These are phyloP conservation scores for Golubevia sp. DNA, from an alignment of 1,284 basidiomycete species.

Conservation along the genomic window DNA sequence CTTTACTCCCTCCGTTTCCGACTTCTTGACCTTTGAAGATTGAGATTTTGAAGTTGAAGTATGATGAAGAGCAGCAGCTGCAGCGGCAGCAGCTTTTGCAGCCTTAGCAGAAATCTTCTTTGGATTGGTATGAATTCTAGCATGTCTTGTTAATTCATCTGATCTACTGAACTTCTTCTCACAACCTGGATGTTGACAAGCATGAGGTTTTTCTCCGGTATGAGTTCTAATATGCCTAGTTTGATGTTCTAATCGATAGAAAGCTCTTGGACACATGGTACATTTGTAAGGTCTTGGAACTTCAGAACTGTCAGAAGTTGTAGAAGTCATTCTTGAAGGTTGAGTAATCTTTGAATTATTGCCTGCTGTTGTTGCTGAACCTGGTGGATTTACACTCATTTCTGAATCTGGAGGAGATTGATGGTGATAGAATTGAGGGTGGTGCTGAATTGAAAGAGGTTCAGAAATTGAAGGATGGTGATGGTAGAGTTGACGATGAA, in stretches of 20 bases:
- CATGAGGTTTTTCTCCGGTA: slow-evolving; percentile 96
- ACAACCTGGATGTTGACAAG: slow-evolving; percentile 79
- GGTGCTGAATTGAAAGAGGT: no score
- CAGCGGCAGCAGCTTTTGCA: slow-evolving; percentile 6
- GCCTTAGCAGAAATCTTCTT: slow-evolving; percentile 18
- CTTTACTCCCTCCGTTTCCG: not conserved
- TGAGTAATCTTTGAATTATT: no score
- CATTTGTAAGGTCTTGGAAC: slow-evolving; percentile 60
- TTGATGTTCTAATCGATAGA: slow-evolving; percentile 66
- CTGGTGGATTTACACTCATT: no score
- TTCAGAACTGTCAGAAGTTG: slow-evolving; percentile 44
- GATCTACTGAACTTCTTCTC: slow-evolving; percentile 58
- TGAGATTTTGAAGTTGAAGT: slow-evolving; percentile 1
- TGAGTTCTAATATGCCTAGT: slow-evolving; percentile 97
- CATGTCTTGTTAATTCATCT: slow-evolving; percentile 57
- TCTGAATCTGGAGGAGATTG: no score
- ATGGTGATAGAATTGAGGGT: no score
- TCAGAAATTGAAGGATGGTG: no score
- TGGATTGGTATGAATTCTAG: slow-evolving; percentile 55
- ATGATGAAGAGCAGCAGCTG: not conserved
- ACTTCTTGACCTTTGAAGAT: not conserved
- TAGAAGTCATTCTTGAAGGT: no score
- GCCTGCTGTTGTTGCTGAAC: no score
- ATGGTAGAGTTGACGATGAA: no score
- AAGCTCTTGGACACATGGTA: slow-evolving; percentile 55